Evolutionary conservation across 2,329 filamentous ascomycete genomes (phyloP).

Genomic region (Claviceps cyperi): DNA sequence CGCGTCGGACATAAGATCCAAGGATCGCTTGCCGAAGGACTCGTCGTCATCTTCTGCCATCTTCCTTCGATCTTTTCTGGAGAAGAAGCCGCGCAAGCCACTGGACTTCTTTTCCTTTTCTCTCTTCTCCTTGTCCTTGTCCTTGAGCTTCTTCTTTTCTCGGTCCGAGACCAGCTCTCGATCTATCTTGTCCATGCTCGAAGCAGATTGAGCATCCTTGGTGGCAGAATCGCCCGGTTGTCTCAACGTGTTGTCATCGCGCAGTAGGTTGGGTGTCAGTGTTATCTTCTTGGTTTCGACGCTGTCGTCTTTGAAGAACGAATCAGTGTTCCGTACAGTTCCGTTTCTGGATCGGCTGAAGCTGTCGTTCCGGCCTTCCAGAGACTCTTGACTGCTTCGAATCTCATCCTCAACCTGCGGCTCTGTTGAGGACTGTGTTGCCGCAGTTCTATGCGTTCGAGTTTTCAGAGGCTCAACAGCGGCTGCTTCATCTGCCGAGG

Average conservation of each 20-base stretch:
- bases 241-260: slow-evolving; percentile 55
- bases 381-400: slow-evolving; percentile 51
- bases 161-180: slow-evolving; percentile 44
- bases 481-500: slow-evolving; percentile 34
- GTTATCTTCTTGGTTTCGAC: slow-evolving; percentile 96
- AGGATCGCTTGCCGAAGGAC: slow-evolving; percentile 45
- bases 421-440: slow-evolving; percentile 17
- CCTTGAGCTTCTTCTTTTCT: slow-evolving; percentile 63
- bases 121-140: slow-evolving; percentile 58
- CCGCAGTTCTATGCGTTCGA: slow-evolving; percentile 21
- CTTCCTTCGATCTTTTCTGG: slow-evolving; percentile 46
- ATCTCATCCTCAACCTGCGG: slow-evolving; percentile 20
- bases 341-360: slow-evolving; percentile 63
- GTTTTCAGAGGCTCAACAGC: slow-evolving; percentile 43
- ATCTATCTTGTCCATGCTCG: slow-evolving; percentile 59
- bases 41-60: slow-evolving; percentile 44
- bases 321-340: slow-evolving; percentile 80
- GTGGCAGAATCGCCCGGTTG: slow-evolving; percentile 32
- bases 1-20: slow-evolving; percentile 35
- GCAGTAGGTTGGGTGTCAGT: slow-evolving; percentile 78
- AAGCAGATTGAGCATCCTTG: slow-evolving; percentile 38
- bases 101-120: slow-evolving; percentile 54
- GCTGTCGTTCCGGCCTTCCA: slow-evolving; percentile 37
- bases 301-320: slow-evolving; percentile 93
- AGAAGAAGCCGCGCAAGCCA: slow-evolving; percentile 46